Percentiles rank a stretch among this genome's conserved stretches.
phyloP scores from a whole-genome alignment of 768 basidiomycete genomes.

The Boletus rubropictus region DNA sequence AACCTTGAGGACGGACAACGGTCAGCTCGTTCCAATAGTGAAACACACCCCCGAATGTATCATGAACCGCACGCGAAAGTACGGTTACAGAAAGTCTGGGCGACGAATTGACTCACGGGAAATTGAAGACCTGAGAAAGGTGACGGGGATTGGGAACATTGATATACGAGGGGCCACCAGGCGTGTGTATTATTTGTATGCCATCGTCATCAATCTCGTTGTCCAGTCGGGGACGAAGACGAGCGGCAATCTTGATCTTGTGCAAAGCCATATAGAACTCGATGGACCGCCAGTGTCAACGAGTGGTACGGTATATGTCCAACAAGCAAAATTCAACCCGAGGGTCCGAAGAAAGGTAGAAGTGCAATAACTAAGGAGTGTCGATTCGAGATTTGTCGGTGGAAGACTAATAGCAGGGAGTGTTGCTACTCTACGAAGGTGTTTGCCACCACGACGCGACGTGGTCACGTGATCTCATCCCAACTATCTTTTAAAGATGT shows the following conservation, averaged over 20 bases:
- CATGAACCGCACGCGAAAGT: slow-evolving; percentile 1
- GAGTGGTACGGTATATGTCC: background rate
- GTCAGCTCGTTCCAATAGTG: slow-evolving; percentile 2
- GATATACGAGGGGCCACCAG: slow-evolving; percentile 44
- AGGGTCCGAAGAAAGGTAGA: background rate
- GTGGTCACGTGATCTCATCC: no score
- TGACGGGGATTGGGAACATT: slow-evolving; percentile 69
- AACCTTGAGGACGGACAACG: slow-evolving; percentile 40
- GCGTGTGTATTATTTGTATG: slow-evolving; percentile 45
- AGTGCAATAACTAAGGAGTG: background rate
- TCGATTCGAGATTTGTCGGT: background rate
- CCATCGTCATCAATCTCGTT: slow-evolving; percentile 60
- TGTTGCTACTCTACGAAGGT: slow-evolving; percentile 4
- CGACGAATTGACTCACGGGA: slow-evolving; percentile 46
- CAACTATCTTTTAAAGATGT: no score
- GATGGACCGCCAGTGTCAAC: background rate
- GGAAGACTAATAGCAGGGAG: no score
- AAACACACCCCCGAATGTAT: background rate
- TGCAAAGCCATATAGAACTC: slow-evolving; percentile 25
- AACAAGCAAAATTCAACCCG: background rate
- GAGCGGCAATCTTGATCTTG: slow-evolving; percentile 67
- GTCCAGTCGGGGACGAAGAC: slow-evolving; percentile 59
- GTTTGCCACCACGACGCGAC: no score
- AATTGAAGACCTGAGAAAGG: slow-evolving; percentile 64
- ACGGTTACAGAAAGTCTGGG: background rate